Conservation (phyloP, 495 filamentous ascomycete species). For the Aspergillus haitiensis region DNA sequence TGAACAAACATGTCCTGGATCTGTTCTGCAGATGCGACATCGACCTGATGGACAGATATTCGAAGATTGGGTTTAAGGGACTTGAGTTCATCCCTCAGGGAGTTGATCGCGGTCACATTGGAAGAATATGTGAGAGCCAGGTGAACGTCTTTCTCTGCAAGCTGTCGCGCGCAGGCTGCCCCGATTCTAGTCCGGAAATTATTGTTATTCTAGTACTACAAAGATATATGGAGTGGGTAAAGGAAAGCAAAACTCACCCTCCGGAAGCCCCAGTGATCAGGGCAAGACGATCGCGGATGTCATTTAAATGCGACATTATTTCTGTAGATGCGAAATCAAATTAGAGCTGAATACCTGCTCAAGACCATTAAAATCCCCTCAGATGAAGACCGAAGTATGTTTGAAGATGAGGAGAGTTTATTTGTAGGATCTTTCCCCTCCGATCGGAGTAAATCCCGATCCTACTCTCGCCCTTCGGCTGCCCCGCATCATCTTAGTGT, state of each 20-base stretch:
- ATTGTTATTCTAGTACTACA: background rate
- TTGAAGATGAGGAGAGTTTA: slow-evolving; percentile 1
- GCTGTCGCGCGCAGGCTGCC: slow-evolving; percentile 55
- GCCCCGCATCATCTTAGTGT: slow-evolving; percentile 20
- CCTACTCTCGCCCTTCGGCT: background rate
- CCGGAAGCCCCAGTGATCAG: slow-evolving; percentile 66
- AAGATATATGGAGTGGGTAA: background rate
- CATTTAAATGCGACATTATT: slow-evolving; percentile 39
- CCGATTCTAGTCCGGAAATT: slow-evolving; percentile 51
- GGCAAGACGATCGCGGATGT: slow-evolving; percentile 57
- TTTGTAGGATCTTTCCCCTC: slow-evolving; percentile 10
- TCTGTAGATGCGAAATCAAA: background rate
- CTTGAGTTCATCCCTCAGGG: slow-evolving; percentile 43
- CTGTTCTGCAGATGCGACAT: slow-evolving; percentile 52
- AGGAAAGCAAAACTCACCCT: slow-evolving; percentile 47
- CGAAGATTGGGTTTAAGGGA: slow-evolving; percentile 36
- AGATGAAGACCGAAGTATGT: background rate
- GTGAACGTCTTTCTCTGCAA: slow-evolving; percentile 52
- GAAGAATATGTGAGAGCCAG: slow-evolving; percentile 63
- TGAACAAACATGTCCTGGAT: slow-evolving; percentile 52
- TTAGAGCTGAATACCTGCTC: background rate
- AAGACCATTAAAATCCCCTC: background rate
- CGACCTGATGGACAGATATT: slow-evolving; percentile 57
- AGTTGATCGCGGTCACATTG: slow-evolving; percentile 47
- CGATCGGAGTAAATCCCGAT: slow-evolving; percentile 24